These are phyloP conservation scores for Moesziomyces sp. DNA, from an alignment of 1,284 basidiomycete genomes.

Conservation along the genomic window DNA sequence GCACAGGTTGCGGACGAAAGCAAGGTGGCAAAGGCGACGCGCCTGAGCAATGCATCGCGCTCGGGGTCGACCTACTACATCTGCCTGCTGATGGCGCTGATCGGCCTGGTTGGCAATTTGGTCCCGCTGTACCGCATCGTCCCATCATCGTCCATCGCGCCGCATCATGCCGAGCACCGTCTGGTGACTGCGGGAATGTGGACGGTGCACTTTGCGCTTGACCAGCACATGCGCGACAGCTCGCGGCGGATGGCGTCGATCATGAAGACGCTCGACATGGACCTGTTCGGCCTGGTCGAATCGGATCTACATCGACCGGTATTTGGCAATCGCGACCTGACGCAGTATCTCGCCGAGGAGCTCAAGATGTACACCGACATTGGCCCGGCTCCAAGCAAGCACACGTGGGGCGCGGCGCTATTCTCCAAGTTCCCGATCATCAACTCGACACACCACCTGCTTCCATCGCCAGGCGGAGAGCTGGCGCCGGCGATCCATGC, in stretches of 20 bases:
- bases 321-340: constrained; percentile 83
- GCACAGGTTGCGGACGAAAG: neutral
- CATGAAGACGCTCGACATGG: constrained; percentile 70
- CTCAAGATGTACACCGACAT: constrained; percentile 78
- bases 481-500: constrained; percentile 83
- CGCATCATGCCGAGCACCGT: constrained; percentile 77
- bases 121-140: constrained; percentile 71
- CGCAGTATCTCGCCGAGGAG: constrained; percentile 70
- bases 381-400: constrained; percentile 86
- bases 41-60: neutral
- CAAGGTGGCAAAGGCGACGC: constrained; percentile 17
- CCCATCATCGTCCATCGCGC: constrained; percentile 73
- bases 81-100: constrained; percentile 39
- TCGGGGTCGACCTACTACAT: constrained; percentile 41
- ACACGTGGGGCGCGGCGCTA: constrained; percentile 78
- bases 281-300: constrained; percentile 75
- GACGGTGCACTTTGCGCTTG: constrained; percentile 72
- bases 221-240: constrained; percentile 63
- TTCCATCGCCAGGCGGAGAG: constrained; percentile 83
- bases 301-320: constrained; percentile 85
- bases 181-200: constrained; percentile 89
- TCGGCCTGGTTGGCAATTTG: constrained; percentile 37
- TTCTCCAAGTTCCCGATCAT: constrained; percentile 81
- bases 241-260: constrained; percentile 77
- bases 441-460: constrained; percentile 85